Evolutionary conservation across 1,284 basidiomycete species (phyloP), one percentile per base, ranked within the genome.

Genomic region (Leccinum fuscescens): DNA sequence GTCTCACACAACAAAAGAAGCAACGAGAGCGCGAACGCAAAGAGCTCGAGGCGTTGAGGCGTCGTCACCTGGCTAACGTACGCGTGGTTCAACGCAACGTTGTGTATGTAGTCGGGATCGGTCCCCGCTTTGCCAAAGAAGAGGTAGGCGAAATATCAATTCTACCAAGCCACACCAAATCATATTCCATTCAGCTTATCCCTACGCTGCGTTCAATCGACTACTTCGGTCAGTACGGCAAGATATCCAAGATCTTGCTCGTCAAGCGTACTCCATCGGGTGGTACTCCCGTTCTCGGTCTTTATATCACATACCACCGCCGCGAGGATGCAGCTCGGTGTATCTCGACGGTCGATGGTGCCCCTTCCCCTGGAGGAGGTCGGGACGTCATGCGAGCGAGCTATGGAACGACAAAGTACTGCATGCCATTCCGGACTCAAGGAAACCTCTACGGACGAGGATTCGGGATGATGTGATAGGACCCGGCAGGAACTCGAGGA

Each of bases 201-300:
- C 90, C 95, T 2, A 94, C 95, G 11, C 80, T 99, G 49, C 93
- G 96, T 56, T 96, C 94, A 12, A 91, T 90, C 70, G 97, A 99
- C 67, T 98, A 97, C 76, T 99, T 99, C 76, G 97, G 97, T 6
- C 95, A 98, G 74, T 99, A 98, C 76, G 97, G 97, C 66, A 97
- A 96, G 79, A 98, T 99, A 67, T 89, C 92, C 53, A 98, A 98
- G 79, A 93, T 99, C 61, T 82, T 98, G 57, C 86, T 99, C 53
- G 90, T 93, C 59, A 97, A 98, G 76, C 90, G 96, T 39, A 90
- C 89, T 8, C 81, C 88, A 1, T 85, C 92, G 86, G 88, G 85
- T 57, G 86, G 84, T 56, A 82, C 82, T 29, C 89, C 93, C 46
- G 88, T 94, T 49, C 85, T 98, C 29, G 4, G 59, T 33, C 82